Conservation (phyloP, 352 stramenopile genomes). For the Pythium plurisporium region DNA sequence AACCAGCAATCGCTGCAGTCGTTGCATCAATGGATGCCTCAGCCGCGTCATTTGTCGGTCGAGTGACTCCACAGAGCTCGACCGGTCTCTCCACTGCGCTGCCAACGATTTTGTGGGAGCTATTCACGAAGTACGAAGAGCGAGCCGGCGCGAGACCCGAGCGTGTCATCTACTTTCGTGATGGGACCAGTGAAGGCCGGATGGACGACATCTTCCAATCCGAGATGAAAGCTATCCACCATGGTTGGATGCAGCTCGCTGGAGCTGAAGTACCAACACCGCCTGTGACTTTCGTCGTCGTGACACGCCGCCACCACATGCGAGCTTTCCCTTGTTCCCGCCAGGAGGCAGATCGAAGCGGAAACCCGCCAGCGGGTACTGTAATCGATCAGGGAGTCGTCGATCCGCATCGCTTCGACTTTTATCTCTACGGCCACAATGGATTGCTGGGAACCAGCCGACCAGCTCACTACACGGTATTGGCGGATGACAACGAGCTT, state of each 20-base stretch:
- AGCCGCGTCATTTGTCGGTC: conserved; percentile 54
- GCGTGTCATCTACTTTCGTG: conserved; percentile 14
- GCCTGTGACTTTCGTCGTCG: conserved; percentile 6
- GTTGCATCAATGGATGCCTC: conserved; percentile 72
- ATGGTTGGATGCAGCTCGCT: conserved; percentile 7
- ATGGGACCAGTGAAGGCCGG: conserved; percentile 5
- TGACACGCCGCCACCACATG: conserved; percentile 9
- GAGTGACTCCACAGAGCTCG: conserved; percentile 45
- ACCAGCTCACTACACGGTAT: conserved; percentile 3
- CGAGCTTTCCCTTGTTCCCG: background rate
- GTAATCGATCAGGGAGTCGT: conserved; percentile 6
- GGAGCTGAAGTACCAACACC: background rate
- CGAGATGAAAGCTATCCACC: conserved; percentile 1
- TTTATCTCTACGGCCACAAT: conserved; percentile 13
- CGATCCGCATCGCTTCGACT: background rate
- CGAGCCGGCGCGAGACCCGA: background rate
- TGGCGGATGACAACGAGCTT: conserved; percentile 1
- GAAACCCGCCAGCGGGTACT: conserved; percentile 7
- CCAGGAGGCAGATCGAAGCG: background rate
- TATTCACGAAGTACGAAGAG: conserved; percentile 7
- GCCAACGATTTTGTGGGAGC: conserved; percentile 9
- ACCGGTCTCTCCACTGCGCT: background rate
- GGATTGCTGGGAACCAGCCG: conserved; percentile 3
- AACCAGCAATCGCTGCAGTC: conserved; percentile 72
- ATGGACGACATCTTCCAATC: conserved; percentile 8